Evolutionary conservation across 2,329 filamentous ascomycete species (phyloP).

Genomic region (Sphaerulina vaccinii): DNA sequence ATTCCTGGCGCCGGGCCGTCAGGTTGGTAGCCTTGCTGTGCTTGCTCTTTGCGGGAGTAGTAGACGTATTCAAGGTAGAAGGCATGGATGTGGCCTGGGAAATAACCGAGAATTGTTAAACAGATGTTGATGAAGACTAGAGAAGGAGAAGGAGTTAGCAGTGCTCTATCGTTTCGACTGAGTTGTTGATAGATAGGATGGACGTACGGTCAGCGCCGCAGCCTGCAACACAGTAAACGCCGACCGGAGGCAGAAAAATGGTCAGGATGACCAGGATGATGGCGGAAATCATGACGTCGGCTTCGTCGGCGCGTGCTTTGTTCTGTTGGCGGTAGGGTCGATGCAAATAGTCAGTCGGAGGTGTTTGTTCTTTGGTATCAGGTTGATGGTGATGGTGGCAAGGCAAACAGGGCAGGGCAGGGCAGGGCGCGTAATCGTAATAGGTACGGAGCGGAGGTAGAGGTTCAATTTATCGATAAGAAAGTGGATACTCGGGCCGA

Average conservation of each 20-base stretch:
- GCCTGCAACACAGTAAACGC: constrained; percentile 50
- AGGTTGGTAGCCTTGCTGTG: constrained; percentile 56
- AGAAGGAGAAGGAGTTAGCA: not conserved
- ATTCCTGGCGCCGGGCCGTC: constrained; percentile 63
- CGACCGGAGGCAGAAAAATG: constrained; percentile 45
- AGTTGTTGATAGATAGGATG: not conserved
- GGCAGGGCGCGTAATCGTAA: too few species aligned
- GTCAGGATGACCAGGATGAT: constrained; percentile 48
- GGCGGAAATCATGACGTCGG: constrained; percentile 28
- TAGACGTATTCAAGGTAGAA: constrained; percentile 84
- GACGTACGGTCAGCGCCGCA: constrained; percentile 48
- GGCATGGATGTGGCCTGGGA: constrained; percentile 69
- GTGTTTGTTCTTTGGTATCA: too few species aligned
- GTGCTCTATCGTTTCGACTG: too few species aligned
- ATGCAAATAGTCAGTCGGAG: too few species aligned
- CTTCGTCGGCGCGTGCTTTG: not conserved
- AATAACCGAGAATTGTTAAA: constrained; percentile 54
- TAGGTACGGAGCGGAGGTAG: too few species aligned
- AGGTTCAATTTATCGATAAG: too few species aligned
- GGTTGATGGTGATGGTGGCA: too few species aligned
- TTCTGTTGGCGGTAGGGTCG: too few species aligned
- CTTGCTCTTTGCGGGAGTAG: constrained; percentile 69
- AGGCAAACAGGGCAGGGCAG: too few species aligned
- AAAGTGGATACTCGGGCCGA: too few species aligned
- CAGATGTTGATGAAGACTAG: constrained; percentile 44